These are phyloP conservation scores for Porosira glacialis DNA, from an alignment of 352 stramenopile genomes.

Conservation along the genomic window DNA sequence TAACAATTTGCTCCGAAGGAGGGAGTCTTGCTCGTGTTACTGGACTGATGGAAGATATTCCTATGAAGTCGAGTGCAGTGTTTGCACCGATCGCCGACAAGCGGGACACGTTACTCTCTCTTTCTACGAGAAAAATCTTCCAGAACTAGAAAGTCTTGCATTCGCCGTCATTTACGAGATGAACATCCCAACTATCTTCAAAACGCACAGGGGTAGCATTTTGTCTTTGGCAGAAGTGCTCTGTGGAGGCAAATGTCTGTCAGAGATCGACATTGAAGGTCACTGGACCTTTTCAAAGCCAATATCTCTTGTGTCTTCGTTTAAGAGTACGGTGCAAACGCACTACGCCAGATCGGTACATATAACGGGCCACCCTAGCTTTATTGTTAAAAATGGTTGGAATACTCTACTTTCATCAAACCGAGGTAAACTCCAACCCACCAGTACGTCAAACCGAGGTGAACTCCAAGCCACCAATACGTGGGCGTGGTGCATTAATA, in stretches of 20 bases:
- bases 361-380: constrained; percentile 3
- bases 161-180: constrained; percentile 20
- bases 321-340: constrained; percentile 4
- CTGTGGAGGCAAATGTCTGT: not conserved
- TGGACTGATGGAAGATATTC: too few relatives aligned
- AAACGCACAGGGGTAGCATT: constrained; percentile 7
- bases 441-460: not conserved
- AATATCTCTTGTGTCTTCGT: constrained; percentile 7
- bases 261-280: not conserved
- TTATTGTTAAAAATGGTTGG: constrained; percentile 18
- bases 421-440: not conserved
- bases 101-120: too few relatives aligned
- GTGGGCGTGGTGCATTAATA: constrained; percentile 13
- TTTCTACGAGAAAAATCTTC: constrained; percentile 11
- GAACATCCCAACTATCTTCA: constrained; percentile 4
- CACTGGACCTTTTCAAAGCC: constrained; percentile 10
- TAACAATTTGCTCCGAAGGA: too few relatives aligned
- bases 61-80: too few relatives aligned
- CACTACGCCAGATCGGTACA: constrained; percentile 11
- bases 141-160: constrained; percentile 2
- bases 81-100: too few relatives aligned
- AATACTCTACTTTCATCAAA: constrained; percentile 4
- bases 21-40: too few relatives aligned
- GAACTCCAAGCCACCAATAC: not conserved
- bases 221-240: constrained; percentile 2